Conservation (phyloP, 345 rosid species). For the Eucalyptus victrix region DNA sequence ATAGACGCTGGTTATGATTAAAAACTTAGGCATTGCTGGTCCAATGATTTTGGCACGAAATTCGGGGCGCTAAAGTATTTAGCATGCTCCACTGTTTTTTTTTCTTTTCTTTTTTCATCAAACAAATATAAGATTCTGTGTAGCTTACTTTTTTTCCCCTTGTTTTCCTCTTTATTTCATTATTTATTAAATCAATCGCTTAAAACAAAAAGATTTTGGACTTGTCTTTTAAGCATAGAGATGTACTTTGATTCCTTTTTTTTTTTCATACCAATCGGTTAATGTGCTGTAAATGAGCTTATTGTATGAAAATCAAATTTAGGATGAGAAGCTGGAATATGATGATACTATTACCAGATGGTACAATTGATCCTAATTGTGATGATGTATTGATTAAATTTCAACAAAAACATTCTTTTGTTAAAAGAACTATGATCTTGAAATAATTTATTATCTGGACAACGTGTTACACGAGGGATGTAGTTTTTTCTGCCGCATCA, state of each 20-base stretch:
- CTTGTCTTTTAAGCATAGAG: background rate
- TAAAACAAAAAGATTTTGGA: background rate
- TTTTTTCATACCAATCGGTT: background rate
- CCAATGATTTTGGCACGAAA: background rate
- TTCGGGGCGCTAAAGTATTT: background rate
- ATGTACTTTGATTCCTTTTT: background rate
- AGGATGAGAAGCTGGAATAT: background rate
- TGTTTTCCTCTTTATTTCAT: background rate
- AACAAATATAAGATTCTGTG: background rate
- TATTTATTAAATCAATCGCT: background rate
- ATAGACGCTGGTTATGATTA: background rate
- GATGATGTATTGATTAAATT: background rate
- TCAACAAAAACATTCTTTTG: background rate
- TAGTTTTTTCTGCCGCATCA: background rate
- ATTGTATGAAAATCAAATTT: background rate
- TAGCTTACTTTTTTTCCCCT: background rate
- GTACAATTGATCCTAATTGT: background rate
- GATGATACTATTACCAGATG: background rate
- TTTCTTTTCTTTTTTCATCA: accelerated
- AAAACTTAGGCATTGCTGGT: background rate
- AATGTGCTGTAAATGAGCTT: background rate
- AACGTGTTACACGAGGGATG: background rate
- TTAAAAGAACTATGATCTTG: background rate
- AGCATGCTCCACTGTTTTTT: background rate
- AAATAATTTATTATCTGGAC: background rate